Percentiles rank a stretch among this genome's conserved stretches.
Evolutionary conservation across 495 filamentous ascomycete species (phyloP).

Genomic region (Durotheca rogersii): DNA sequence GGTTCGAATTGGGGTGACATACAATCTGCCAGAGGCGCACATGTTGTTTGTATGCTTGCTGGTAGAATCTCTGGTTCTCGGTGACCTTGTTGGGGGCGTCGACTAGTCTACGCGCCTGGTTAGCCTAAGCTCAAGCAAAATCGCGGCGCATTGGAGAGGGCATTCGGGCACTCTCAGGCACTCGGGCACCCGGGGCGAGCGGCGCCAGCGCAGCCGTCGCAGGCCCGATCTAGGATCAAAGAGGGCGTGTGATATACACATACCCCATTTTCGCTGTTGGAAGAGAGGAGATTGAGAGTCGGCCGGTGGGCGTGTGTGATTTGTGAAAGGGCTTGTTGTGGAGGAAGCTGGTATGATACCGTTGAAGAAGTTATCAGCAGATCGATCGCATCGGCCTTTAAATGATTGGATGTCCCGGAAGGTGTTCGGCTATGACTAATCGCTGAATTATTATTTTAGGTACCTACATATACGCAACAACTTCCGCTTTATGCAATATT

Average conservation of each 20-base stretch:
- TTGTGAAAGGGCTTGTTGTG: constrained; percentile 23
- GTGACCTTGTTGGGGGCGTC: constrained; percentile 86
- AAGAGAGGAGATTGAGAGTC: constrained; percentile 3
- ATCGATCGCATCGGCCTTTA: constrained; percentile 10
- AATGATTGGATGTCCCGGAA: constrained; percentile 30
- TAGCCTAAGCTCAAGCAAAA: constrained; percentile 8
- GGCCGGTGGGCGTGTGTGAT: constrained; percentile 6
- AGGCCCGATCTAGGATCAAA: too few relatives aligned
- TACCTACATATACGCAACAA: not conserved
- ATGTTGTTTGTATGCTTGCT: constrained; percentile 68
- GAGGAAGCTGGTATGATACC: constrained; percentile 21
- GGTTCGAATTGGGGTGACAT: constrained; percentile 41
- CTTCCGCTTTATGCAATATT: too few relatives aligned
- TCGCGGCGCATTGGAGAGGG: constrained; percentile 3
- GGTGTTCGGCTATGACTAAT: constrained; percentile 28
- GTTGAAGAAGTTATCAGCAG: constrained; percentile 5
- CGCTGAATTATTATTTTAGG: constrained; percentile 28
- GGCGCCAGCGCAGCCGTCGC: too few relatives aligned
- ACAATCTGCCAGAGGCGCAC: constrained; percentile 87
- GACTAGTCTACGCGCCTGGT: constrained; percentile 54
- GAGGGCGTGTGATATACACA: too few relatives aligned
- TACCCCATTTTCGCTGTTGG: constrained; percentile 33
- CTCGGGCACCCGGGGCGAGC: too few relatives aligned
- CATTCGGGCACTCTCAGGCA: too few relatives aligned
- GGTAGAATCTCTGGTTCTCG: constrained; percentile 78